These are phyloP conservation scores for Acanthamoeba lugdunensis DNA, from an alignment of 208 protist genomes.

Conservation along the genomic window DNA sequence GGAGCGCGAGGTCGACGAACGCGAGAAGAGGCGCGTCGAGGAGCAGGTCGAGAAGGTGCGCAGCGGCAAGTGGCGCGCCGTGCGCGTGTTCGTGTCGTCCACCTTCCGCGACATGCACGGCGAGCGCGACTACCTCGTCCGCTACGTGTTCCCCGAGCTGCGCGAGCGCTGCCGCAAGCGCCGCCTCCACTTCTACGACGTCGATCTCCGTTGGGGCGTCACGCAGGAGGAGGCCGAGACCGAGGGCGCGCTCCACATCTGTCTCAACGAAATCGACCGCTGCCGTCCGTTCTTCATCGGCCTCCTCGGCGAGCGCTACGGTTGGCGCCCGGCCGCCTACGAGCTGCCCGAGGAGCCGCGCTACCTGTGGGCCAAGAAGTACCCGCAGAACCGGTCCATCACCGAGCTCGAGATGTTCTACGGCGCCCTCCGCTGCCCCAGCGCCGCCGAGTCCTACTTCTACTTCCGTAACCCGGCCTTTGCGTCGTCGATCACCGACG, in stretches of 20 bases:
- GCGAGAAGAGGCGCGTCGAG: conserved; percentile 4
- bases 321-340: conserved; percentile 80
- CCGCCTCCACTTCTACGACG: conserved; percentile 89
- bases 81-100: conserved; percentile 94
- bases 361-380: conserved; percentile 81
- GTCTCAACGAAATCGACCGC: conserved; percentile 93
- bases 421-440: conserved; percentile 84
- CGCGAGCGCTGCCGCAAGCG: conserved; percentile 82
- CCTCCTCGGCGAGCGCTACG: conserved; percentile 91
- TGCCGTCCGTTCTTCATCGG: conserved; percentile 94
- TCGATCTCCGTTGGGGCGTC: conserved; percentile 96
- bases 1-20: conserved; percentile 56
- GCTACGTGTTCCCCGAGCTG: conserved; percentile 94
- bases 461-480: conserved; percentile 84
- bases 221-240: conserved; percentile 88
- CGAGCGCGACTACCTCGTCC: conserved; percentile 93
- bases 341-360: conserved; percentile 62
- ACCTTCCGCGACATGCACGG: conserved; percentile 96
- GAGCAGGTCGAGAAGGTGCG: conserved; percentile 72
- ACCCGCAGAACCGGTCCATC: conserved; percentile 88
- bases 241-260: conserved; percentile 88
- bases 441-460: conserved; percentile 85
- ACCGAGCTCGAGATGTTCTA: conserved; percentile 95
- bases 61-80: conserved; percentile 76
- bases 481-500: conserved; percentile 38